Conservation (phyloP, 208 protist species). For the Leishmania guyanensis region DNA sequence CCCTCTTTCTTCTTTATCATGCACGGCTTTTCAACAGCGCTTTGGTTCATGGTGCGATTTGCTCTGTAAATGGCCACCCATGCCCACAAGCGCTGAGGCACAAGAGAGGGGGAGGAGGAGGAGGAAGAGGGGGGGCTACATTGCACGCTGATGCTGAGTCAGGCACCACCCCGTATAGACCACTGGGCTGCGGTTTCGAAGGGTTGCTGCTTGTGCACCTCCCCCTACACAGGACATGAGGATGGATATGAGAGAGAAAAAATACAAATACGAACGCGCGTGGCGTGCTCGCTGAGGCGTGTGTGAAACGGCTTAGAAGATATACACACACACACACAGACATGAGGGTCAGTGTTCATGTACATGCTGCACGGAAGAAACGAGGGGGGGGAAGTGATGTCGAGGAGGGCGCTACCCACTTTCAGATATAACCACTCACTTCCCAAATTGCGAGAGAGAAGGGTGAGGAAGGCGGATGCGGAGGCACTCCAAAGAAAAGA, state of each 20-base stretch:
- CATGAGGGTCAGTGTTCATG: neutral
- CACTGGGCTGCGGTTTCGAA: neutral
- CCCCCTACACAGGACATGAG: neutral
- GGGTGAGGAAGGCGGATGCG: neutral
- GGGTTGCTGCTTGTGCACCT: neutral
- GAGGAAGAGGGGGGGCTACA: neutral
- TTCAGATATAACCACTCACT: neutral
- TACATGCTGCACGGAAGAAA: neutral
- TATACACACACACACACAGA: neutral
- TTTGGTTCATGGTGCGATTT: neutral
- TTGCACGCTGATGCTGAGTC: neutral
- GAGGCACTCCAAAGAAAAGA: neutral
- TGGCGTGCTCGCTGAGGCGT: neutral
- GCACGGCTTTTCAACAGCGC: neutral
- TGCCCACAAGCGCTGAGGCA: neutral
- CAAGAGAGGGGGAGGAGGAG: neutral
- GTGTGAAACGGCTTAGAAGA: neutral
- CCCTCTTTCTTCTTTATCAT: neutral
- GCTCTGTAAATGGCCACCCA: neutral
- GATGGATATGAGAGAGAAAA: neutral
- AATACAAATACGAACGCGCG: neutral
- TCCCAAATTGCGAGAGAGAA: neutral
- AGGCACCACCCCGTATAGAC: neutral
- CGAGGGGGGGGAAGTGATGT: neutral
- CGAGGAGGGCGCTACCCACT: neutral